Conservation (phyloP, 768 basidiomycete genomes). For the Tricholoma sp. region DNA sequence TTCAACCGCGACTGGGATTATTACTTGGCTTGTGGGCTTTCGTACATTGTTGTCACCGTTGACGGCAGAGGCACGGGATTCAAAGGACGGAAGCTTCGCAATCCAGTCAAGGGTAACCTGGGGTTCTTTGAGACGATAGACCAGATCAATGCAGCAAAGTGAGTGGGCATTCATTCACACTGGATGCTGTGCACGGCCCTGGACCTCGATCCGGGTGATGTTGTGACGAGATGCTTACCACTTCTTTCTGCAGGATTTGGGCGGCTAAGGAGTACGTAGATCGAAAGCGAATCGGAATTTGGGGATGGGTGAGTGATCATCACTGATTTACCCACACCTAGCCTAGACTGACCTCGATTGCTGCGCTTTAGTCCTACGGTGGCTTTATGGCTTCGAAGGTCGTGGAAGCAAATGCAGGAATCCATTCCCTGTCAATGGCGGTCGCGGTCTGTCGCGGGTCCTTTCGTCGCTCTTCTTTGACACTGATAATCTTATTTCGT, state of each 20-base stretch:
- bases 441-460: constrained; percentile 56
- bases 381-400: constrained; percentile 96
- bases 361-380: constrained; percentile 70
- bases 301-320: constrained; percentile 82
- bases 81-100: constrained; percentile 80
- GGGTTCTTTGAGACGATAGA: constrained; percentile 88
- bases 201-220: background rate
- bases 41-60: constrained; percentile 83
- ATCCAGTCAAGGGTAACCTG: constrained; percentile 83
- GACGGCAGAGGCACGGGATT: constrained; percentile 94
- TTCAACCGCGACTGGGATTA: constrained; percentile 82
- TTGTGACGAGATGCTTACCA: background rate
- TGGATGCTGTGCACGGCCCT: constrained; percentile 2
- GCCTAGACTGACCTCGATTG: constrained; percentile 2
- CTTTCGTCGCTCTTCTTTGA: constrained; percentile 1
- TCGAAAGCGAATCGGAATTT: constrained; percentile 82
- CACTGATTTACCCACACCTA: background rate
- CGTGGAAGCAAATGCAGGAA: constrained; percentile 81
- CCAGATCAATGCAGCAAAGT: constrained; percentile 87
- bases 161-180: constrained; percentile 20
- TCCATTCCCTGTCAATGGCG: constrained; percentile 88
- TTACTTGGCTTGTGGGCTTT: constrained; percentile 73
- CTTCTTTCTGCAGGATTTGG: constrained; percentile 53
- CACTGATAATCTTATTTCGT: background rate
- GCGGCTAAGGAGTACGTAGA: constrained; percentile 87